These are phyloP conservation scores for Schizophyllum commune DNA, from an alignment of 1,284 basidiomycete species.

Conservation along the genomic window DNA sequence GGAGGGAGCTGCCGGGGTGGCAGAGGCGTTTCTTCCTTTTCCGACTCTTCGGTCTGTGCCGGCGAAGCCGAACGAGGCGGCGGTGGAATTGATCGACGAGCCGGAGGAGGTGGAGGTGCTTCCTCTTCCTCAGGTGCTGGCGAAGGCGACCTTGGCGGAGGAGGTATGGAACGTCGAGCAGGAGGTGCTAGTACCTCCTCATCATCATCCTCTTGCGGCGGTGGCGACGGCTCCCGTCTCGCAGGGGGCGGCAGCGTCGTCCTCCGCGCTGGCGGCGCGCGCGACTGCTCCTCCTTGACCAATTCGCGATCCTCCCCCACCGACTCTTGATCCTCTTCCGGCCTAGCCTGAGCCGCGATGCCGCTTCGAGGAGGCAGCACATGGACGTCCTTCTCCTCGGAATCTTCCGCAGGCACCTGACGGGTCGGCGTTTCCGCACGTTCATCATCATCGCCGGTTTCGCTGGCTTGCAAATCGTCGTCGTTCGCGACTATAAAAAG, in stretches of 20 bases:
- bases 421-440: background rate
- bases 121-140: background rate
- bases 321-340: slow-evolving; percentile 10
- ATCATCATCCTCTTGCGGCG: slow-evolving; percentile 1
- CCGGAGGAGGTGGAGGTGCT: slow-evolving; percentile 9
- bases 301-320: no score
- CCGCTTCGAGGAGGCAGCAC: background rate
- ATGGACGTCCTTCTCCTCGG: background rate
- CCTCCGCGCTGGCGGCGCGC: no score
- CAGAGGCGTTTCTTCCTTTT: background rate
- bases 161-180: background rate
- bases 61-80: slow-evolving; percentile 6
- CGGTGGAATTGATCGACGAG: slow-evolving; percentile 14
- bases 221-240: no score
- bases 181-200: slow-evolving; percentile 2
- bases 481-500: background rate
- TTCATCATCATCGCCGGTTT: background rate
- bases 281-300: no score
- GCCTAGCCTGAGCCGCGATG: background rate
- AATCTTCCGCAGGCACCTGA: background rate
- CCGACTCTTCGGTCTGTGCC: background rate
- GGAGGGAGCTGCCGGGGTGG: slow-evolving; percentile 2
- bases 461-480: background rate
- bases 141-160: slow-evolving; percentile 9
- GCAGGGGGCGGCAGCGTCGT: no score